Conservation (phyloP, 371 early-diverging fungal species). For the Rhizoclosmatium hyalinum region DNA sequence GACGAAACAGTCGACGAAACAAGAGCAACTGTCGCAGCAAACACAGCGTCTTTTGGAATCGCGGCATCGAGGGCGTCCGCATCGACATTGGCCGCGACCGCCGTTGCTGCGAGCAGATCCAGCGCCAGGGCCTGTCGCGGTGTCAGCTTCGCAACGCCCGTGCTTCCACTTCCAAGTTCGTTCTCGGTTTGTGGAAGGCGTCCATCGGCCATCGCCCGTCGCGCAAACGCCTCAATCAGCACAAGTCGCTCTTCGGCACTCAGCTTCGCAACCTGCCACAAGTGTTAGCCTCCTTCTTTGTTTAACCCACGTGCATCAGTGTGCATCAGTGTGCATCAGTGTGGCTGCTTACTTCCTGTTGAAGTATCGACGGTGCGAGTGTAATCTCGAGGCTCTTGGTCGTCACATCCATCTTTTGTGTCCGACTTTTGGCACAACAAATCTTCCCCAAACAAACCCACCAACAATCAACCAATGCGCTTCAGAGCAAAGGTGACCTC, state of each 20-base stretch:
- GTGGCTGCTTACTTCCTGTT: too few relatives aligned
- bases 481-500: conserved; percentile 5
- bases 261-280: not conserved
- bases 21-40: too few relatives aligned
- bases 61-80: not conserved
- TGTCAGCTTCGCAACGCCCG: not conserved
- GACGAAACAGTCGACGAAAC: too few relatives aligned
- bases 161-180: not conserved
- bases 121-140: conserved; percentile 4
- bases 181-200: not conserved
- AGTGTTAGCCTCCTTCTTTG: not conserved
- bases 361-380: too few relatives aligned
- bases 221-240: not conserved
- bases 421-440: too few relatives aligned
- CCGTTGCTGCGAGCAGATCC: not conserved
- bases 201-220: not conserved
- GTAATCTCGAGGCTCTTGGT: too few relatives aligned
- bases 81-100: not conserved
- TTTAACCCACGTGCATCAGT: too few relatives aligned
- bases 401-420: too few relatives aligned
- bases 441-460: not conserved
- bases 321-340: too few relatives aligned
- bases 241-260: not conserved
- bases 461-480: conserved; percentile 1
- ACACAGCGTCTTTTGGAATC: too few relatives aligned